phyloP scores from a whole-genome alignment of 441 rosid species.

The Melastoma candidum region DNA sequence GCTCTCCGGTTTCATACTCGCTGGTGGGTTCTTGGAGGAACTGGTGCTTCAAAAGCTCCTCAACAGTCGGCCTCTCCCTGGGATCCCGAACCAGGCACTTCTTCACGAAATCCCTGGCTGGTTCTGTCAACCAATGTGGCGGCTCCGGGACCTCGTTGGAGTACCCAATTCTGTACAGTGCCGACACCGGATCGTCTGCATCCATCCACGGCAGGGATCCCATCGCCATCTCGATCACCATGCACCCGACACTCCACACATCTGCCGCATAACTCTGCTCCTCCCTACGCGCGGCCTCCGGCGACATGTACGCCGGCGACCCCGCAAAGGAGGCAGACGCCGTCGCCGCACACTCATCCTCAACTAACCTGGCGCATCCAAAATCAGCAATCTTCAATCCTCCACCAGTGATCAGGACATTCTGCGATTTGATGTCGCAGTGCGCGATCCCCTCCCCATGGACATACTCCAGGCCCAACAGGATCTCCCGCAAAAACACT shows the following conservation, averaged over 20 bases:
- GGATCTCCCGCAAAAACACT: conserved; percentile 24
- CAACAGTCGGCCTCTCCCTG: conserved; percentile 48
- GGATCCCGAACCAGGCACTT: conserved; percentile 56
- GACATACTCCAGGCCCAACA: conserved; percentile 40
- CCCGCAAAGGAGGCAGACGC: conserved; percentile 24
- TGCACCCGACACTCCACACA: conserved; percentile 59
- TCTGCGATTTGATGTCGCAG: conserved; percentile 58
- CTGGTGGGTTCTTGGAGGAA: conserved; percentile 20
- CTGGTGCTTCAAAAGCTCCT: conserved; percentile 39
- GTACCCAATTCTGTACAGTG: conserved; percentile 49
- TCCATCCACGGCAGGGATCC: conserved; percentile 45
- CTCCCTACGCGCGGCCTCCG: conserved; percentile 79
- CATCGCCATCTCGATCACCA: conserved; percentile 37
- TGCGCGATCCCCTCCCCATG: conserved; percentile 51
- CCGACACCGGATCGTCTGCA: conserved; percentile 36
- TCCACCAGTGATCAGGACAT: conserved; percentile 33
- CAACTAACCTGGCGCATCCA: conserved; percentile 47
- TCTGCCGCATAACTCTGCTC: conserved; percentile 51
- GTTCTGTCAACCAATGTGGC: conserved; percentile 36
- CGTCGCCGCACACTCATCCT: not conserved
- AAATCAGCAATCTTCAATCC: conserved; percentile 63
- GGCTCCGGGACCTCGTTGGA: conserved; percentile 40
- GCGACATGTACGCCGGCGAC: conserved; percentile 68
- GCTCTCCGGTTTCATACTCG: conserved; percentile 2
- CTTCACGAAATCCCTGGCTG: conserved; percentile 43